These are phyloP conservation scores for Niebla homalea DNA, from an alignment of 495 filamentous ascomycete genomes.

Conservation along the genomic window DNA sequence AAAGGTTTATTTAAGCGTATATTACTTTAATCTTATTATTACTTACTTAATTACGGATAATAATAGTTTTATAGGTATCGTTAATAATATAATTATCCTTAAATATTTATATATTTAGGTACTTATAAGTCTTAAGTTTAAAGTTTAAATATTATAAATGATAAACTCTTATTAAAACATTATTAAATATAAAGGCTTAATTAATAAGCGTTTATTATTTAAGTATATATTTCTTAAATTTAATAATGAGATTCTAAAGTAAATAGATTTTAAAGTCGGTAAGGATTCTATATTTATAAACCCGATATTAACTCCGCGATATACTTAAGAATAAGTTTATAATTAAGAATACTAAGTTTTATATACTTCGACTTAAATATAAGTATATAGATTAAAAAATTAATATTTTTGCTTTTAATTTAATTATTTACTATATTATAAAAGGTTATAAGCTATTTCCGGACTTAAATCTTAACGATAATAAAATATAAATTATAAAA, in stretches of 20 bases:
- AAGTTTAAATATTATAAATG: background rate
- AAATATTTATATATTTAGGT: too few relatives aligned
- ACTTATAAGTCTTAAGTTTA: background rate
- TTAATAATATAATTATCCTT: too few relatives aligned
- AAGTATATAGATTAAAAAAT: background rate
- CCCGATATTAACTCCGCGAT: too few relatives aligned
- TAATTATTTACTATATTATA: background rate
- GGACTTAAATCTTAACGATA: background rate
- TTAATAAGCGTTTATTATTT: background rate
- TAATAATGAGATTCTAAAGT: background rate
- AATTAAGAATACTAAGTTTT: background rate
- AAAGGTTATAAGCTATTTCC: background rate
- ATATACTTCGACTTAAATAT: too few relatives aligned
- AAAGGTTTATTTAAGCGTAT: background rate
- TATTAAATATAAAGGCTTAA: background rate
- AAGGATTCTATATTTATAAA: too few relatives aligned
- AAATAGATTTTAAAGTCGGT: background rate
- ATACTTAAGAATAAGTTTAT: background rate
- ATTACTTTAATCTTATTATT: background rate
- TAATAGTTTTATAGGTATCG: too few relatives aligned
- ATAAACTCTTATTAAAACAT: background rate
- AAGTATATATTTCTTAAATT: background rate
- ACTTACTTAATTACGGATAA: too few relatives aligned
- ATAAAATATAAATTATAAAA: background rate
- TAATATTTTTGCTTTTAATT: background rate